phyloP scores from a whole-genome alignment of 176 grass and related monocot species.

The Eleusine coracana region DNA sequence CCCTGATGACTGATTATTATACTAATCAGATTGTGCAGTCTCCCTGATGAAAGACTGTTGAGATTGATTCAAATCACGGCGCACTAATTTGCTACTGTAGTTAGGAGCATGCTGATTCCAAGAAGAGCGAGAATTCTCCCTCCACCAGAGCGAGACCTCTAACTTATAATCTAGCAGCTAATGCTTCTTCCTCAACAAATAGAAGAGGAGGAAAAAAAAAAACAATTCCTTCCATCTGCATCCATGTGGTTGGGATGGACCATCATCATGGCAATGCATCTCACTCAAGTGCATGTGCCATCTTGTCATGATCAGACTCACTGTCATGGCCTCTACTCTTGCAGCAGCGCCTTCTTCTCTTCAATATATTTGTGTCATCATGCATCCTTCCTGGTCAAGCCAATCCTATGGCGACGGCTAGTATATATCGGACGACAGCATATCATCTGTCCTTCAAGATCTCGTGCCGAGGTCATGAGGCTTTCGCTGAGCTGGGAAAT shows the following conservation, averaged over 20 bases:
- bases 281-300: slow-evolving; percentile 23
- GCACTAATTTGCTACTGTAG: neutral
- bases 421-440: neutral
- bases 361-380: neutral
- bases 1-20: neutral
- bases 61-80: neutral
- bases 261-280: neutral
- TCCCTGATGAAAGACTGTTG: neutral
- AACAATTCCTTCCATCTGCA: too few relatives aligned
- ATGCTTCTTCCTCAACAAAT: too few relatives aligned
- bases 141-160: neutral
- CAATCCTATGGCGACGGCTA: neutral
- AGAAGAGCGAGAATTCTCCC: neutral
- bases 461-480: slow-evolving; percentile 21
- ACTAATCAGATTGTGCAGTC: neutral
- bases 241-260: neutral
- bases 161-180: neutral
- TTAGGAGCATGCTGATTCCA: neutral
- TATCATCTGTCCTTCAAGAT: slow-evolving; percentile 31
- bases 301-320: neutral
- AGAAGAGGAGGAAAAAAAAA: too few relatives aligned
- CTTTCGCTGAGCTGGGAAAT: slow-evolving; percentile 25
- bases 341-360: too few relatives aligned
- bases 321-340: neutral
- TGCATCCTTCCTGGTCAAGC: neutral